Conservation (phyloP, 257 asterid species). For the Solanum sitiens region DNA sequence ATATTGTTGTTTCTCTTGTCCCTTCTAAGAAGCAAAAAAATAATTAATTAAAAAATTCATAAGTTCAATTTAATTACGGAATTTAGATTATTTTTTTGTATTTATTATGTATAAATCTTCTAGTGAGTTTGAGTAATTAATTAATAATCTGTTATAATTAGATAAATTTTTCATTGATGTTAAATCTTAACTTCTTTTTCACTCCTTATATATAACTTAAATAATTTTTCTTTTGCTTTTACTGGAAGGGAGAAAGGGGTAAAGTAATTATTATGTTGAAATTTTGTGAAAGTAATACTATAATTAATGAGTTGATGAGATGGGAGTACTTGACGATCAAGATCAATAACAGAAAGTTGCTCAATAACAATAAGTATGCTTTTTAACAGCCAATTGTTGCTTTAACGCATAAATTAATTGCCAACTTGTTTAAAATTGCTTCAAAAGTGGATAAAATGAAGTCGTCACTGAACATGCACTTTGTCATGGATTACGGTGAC, state of each 20-base stretch:
- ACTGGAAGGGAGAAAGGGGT: background rate
- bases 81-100: background rate
- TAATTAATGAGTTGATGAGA: background rate
- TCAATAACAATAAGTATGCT: background rate
- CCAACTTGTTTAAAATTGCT: background rate
- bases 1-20: background rate
- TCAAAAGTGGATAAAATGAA: background rate
- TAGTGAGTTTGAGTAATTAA: background rate
- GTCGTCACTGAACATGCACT: background rate
- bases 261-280: background rate
- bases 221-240: background rate
- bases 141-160: background rate
- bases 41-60: background rate
- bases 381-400: background rate
- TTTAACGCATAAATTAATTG: background rate
- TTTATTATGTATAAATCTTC: background rate
- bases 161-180: no score
- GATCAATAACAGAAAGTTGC: background rate
- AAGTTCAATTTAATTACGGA: background rate
- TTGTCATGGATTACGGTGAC: background rate
- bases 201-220: no score
- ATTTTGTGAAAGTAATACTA: background rate
- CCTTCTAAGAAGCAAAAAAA: background rate
- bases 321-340: background rate
- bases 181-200: no score